Evolutionary conservation across 805 yeast species (phyloP).

Genomic region (Candida maltosa): DNA sequence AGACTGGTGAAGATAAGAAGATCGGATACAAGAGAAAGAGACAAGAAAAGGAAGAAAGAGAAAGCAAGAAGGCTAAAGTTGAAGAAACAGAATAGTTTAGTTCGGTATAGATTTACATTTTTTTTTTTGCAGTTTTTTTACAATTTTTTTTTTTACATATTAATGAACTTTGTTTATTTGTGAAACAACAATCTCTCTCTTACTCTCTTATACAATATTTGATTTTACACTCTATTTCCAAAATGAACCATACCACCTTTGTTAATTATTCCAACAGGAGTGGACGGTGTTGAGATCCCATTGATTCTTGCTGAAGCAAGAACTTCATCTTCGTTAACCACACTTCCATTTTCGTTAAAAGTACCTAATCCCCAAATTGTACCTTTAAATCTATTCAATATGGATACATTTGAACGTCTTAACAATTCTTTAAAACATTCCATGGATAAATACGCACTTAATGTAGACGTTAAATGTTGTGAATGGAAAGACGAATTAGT

Average conservation of each 20-base stretch:
- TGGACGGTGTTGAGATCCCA: constrained; percentile 16
- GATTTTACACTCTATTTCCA: no score
- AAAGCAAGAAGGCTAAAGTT: constrained; percentile 13
- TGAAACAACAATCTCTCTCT: no score
- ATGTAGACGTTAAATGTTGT: constrained; percentile 44
- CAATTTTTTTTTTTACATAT: no score
- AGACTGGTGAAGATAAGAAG: constrained; percentile 56
- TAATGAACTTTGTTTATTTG: no score
- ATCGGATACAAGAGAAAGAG: constrained; percentile 52
- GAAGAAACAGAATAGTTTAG: constrained; percentile 24
- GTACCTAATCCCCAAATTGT: constrained; percentile 50
- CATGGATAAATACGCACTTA: constrained; percentile 63
- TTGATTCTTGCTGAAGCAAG: no score
- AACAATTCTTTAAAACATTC: constrained; percentile 61
- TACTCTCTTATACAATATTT: no score
- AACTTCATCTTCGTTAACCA: no score
- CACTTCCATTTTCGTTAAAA: constrained; percentile 11
- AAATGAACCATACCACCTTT: constrained; percentile 26
- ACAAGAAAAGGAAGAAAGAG: constrained; percentile 43
- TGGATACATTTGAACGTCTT: constrained; percentile 19
- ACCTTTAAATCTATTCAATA: constrained; percentile 42
- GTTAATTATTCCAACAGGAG: constrained; percentile 14
- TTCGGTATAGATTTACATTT: no score
- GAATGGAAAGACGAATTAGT: constrained; percentile 20
- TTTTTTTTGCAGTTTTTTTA: no score